These are phyloP conservation scores for Botrytis fabae DNA, from an alignment of 2,329 filamentous ascomycete genomes.

Conservation along the genomic window DNA sequence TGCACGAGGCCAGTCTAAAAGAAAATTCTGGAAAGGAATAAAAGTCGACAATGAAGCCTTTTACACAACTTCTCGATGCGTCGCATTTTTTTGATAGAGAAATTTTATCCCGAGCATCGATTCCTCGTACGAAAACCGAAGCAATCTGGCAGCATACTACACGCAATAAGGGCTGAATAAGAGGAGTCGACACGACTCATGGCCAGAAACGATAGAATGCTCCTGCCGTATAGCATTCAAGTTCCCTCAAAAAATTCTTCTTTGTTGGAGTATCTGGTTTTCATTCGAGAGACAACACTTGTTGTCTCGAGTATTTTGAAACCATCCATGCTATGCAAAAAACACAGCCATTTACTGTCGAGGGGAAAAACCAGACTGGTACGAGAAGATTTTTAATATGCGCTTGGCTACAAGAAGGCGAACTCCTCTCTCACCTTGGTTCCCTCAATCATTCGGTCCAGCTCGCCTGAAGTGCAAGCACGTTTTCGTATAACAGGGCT, in stretches of 20 bases:
- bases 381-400: neutral
- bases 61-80: neutral
- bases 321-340: neutral
- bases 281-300: neutral
- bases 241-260: neutral
- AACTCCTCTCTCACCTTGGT: slow-evolving; percentile 66
- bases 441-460: slow-evolving; percentile 88
- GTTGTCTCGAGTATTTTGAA: neutral
- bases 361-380: neutral
- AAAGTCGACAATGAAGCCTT: neutral
- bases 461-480: slow-evolving; percentile 77
- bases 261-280: neutral
- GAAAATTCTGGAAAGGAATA: neutral
- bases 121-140: neutral
- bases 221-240: neutral
- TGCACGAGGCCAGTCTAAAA: neutral
- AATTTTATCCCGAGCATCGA: neutral
- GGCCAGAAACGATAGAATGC: neutral
- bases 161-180: neutral
- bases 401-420: too few species aligned
- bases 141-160: neutral
- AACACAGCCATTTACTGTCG: neutral
- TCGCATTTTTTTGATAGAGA: neutral
- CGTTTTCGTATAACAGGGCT: slow-evolving; percentile 80
- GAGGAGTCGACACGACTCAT: neutral